A percentile compares a stretch with the other conserved stretches of the same genome.
Evolutionary conservation across 768 basidiomycete genomes (phyloP).

Genomic region (Leccinum subgranulosum): DNA sequence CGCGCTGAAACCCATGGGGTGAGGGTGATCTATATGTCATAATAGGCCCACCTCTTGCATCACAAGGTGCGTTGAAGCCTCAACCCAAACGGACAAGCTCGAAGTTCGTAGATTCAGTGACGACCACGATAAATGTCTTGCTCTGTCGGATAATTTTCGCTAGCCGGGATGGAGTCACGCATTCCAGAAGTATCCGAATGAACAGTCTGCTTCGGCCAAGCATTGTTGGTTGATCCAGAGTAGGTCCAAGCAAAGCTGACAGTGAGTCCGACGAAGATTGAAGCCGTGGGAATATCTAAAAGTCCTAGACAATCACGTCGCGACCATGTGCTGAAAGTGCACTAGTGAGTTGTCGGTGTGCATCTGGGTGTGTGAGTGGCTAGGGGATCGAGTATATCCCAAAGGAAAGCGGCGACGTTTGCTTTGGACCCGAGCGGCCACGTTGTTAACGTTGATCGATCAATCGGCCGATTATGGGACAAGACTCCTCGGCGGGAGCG

Average conservation of each 20-base stretch:
- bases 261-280: too few relatives aligned
- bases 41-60: neutral
- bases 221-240: neutral
- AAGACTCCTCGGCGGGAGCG: neutral
- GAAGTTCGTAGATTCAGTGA: neutral
- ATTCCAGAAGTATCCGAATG: neutral
- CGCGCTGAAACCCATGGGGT: neutral
- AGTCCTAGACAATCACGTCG: too few relatives aligned
- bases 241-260: too few relatives aligned
- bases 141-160: neutral
- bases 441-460: too few relatives aligned
- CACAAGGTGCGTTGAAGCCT: neutral
- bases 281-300: too few relatives aligned
- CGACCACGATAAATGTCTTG: neutral
- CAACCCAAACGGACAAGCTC: neutral
- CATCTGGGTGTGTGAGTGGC: too few relatives aligned
- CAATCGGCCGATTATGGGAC: too few relatives aligned
- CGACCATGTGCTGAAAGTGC: too few relatives aligned
- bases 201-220: neutral
- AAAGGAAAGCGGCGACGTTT: too few relatives aligned
- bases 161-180: neutral
- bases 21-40: neutral
- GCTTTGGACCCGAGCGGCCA: too few relatives aligned
- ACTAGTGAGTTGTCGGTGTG: too few relatives aligned
- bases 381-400: too few relatives aligned